These are phyloP conservation scores for Plasmodium berghei DNA, from an alignment of 169 alveolate genomes.

Conservation along the genomic window DNA sequence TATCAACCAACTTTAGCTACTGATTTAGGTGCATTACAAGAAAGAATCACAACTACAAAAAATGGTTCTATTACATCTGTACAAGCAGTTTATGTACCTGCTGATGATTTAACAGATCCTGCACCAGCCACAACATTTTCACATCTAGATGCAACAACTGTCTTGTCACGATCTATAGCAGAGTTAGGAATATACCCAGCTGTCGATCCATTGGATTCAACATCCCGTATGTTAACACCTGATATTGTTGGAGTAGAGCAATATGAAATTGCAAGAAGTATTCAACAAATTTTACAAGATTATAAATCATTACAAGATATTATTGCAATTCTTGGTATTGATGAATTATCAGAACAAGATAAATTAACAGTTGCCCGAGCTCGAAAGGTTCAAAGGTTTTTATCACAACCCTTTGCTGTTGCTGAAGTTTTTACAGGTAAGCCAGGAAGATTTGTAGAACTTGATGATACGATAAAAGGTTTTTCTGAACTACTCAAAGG, in stretches of 20 bases:
- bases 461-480: conserved; percentile 93
- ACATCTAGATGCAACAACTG: conserved; percentile 98
- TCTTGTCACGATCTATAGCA: conserved; percentile 95
- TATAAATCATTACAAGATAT: conserved; percentile 96
- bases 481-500: conserved; percentile 93
- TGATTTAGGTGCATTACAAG: conserved; percentile 96
- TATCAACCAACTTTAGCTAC: conserved; percentile 99
- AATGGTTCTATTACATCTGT: conserved; percentile 98
- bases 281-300: conserved; percentile 95
- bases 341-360: conserved; percentile 97
- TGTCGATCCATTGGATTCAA: conserved; percentile 98
- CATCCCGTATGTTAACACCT: conserved; percentile 95
- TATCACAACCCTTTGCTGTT: conserved; percentile 97
- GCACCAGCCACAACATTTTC: conserved; percentile 99
- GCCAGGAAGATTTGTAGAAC: conserved; percentile 95
- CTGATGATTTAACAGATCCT: conserved; percentile 99
- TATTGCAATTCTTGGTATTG: conserved; percentile 97
- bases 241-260: conserved; percentile 95
- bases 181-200: conserved; percentile 99
- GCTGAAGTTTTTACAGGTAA: conserved; percentile 97
- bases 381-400: conserved; percentile 95
- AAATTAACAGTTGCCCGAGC: conserved; percentile 97
- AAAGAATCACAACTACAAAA: conserved; percentile 97
- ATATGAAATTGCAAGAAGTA: conserved; percentile 95
- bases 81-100: conserved; percentile 99